A percentile compares a stretch with the other conserved stretches of the same genome.
These are phyloP conservation scores for Microstegium vimineum DNA, from an alignment of 176 grass and related monocot species.

Conservation along the genomic window DNA sequence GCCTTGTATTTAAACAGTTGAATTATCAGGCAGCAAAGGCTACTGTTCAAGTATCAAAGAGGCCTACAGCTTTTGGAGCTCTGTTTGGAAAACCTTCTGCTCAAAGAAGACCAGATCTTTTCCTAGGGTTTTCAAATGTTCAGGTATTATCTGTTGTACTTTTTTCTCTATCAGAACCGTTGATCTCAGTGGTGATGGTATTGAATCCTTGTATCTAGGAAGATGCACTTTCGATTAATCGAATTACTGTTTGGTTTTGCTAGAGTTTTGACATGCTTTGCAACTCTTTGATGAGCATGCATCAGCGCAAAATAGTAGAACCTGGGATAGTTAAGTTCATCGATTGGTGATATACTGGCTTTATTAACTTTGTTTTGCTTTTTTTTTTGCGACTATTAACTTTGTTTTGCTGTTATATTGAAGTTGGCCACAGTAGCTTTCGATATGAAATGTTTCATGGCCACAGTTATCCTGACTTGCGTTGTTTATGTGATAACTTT, in stretches of 20 bases:
- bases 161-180: not conserved
- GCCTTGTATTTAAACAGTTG: not conserved
- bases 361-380: slow-evolving; percentile 2
- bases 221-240: not conserved
- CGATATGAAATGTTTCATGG: not conserved
- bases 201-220: slow-evolving; percentile 1
- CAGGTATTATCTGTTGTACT: slow-evolving; percentile 52
- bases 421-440: slow-evolving; percentile 16
- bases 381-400: too few relatives aligned
- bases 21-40: slow-evolving; percentile 37
- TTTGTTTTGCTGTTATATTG: not conserved
- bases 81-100: slow-evolving; percentile 76
- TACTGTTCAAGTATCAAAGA: slow-evolving; percentile 71
- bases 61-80: slow-evolving; percentile 72
- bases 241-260: not conserved
- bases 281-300: not conserved
- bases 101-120: slow-evolving; percentile 34
- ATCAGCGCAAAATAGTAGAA: not conserved
- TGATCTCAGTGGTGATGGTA: not conserved
- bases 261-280: not conserved
- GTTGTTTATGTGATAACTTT: slow-evolving; percentile 23
- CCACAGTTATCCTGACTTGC: not conserved
- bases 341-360: not conserved
- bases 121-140: slow-evolving; percentile 33
- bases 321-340: not conserved